Evolutionary conservation across 305 asterid genomes (phyloP), one percentile per base, ranked within the genome.

Genomic region (Fraxinus greggii): DNA sequence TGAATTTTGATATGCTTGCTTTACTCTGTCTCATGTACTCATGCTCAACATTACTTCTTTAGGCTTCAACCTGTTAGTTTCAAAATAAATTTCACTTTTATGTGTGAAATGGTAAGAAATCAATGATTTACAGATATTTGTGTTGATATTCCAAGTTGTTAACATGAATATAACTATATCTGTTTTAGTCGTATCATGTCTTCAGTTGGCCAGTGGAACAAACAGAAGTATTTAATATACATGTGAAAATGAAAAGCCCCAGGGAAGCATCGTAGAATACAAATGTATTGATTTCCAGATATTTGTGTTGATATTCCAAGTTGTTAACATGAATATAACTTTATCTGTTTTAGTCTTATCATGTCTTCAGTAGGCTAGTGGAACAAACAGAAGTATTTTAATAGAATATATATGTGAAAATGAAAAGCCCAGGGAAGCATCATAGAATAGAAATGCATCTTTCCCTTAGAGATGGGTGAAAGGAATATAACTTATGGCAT

Each of bases 361-460:
- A 35, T 81, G 40, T 75, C 65, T 85, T 33, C 75, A 24, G 76
- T 29, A 79, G 42, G 85, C 73, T 85, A 83, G 76, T 84, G 56
- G 28, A 79, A 78, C 38, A 72, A 78, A 42, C 82, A 69, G 76
- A 73, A 40, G 40, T 19, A 61, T 83, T 70, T 74, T 73, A 63
- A 33, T 76, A 70, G 77, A 78, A 36, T 77, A 54, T 70, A 31
- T 13, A 70, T 70, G 42, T 29, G 76, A 70, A 69, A 29, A 13
- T 15, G 13, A 70, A 31, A 70, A 31, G 23, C 23, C 26, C 54
- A 42, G 54, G 31, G 75, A 26, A 28, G 75, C 36, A 10, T 26
- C 54, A 80, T 84, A 12, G 65, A 29, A 56, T 79, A 72, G 63
- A 40, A 54, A 48, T 32, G 56, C 21, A 28, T 33, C 63, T 75